Evolutionary conservation across 2,329 filamentous ascomycete species (phyloP).

Genomic region (Stromatinia cepivora): DNA sequence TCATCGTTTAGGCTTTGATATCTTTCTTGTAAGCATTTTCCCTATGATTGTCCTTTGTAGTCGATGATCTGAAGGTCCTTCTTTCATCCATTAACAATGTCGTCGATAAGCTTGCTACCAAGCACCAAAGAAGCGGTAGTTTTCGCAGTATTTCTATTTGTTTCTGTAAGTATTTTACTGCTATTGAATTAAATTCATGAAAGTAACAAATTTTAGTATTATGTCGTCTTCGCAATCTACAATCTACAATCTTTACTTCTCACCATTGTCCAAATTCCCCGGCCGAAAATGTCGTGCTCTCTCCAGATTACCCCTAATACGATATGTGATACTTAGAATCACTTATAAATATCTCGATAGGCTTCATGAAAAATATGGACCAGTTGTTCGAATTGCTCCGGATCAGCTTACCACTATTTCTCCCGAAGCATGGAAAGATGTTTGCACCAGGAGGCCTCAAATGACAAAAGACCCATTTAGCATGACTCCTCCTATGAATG

Average conservation of each 20-base stretch:
- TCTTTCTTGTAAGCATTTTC: background rate
- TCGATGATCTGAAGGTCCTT: background rate
- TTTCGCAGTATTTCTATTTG: background rate
- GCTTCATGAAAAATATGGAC: conserved; percentile 38
- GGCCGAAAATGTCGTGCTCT: conserved; percentile 36
- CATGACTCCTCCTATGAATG: conserved; percentile 10
- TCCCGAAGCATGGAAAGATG: conserved; percentile 9
- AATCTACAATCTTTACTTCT: conserved; percentile 31
- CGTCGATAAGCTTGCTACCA: background rate
- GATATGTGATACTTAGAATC: conserved; percentile 18
- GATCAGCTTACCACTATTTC: conserved; percentile 38
- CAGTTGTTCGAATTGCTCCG: conserved; percentile 38
- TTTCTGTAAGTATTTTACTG: background rate
- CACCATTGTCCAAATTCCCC: conserved; percentile 40
- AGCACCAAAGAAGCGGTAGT: background rate
- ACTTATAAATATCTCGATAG: conserved; percentile 19
- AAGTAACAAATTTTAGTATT: background rate
- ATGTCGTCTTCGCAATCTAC: conserved; percentile 22
- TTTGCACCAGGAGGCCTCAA: background rate
- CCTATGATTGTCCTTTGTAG: background rate
- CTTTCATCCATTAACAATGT: background rate
- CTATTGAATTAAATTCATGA: background rate
- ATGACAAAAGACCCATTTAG: background rate
- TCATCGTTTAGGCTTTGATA: background rate
- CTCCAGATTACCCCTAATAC: conserved; percentile 18